These are phyloP conservation scores for Fonsecaea pugnacius DNA, from an alignment of 2,329 filamentous ascomycete species.

Conservation along the genomic window DNA sequence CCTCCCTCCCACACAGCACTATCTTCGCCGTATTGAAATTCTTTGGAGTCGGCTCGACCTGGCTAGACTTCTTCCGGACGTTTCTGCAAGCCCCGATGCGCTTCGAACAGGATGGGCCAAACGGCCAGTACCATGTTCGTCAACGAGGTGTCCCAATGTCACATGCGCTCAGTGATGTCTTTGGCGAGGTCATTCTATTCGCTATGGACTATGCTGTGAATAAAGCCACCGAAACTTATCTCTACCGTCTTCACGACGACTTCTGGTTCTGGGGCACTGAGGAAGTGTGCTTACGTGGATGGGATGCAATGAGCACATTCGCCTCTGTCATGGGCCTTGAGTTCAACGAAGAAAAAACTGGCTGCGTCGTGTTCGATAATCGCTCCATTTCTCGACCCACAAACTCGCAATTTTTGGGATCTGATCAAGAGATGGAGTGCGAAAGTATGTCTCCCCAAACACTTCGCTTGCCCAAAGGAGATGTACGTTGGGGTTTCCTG, in stretches of 20 bases:
- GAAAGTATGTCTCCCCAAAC: background rate
- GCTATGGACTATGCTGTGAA: conserved; percentile 70
- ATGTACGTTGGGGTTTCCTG: conserved; percentile 65
- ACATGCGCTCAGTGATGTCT: conserved; percentile 62
- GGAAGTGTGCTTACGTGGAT: conserved; percentile 59
- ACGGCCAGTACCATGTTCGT: conserved; percentile 51
- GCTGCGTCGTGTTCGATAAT: conserved; percentile 47
- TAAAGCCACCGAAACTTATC: conserved; percentile 50
- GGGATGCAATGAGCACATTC: conserved; percentile 63
- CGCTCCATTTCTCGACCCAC: conserved; percentile 6
- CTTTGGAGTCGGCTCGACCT: conserved; percentile 61
- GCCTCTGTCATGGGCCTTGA: conserved; percentile 59
- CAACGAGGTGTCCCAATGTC: conserved; percentile 64
- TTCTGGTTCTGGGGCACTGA: conserved; percentile 70
- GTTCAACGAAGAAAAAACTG: conserved; percentile 64
- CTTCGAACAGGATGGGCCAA: conserved; percentile 59
- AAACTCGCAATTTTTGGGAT: background rate
- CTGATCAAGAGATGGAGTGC: conserved; percentile 18
- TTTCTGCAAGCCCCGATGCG: conserved; percentile 65
- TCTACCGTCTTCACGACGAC: conserved; percentile 68
- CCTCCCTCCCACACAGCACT: conserved; percentile 63
- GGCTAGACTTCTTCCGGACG: conserved; percentile 63
- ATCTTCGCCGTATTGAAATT: conserved; percentile 62
- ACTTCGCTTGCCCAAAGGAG: conserved; percentile 54
- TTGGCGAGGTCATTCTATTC: conserved; percentile 66